These are phyloP conservation scores for Beta lomatogona DNA, from an alignment of 179 eudicot species.

Conservation along the genomic window DNA sequence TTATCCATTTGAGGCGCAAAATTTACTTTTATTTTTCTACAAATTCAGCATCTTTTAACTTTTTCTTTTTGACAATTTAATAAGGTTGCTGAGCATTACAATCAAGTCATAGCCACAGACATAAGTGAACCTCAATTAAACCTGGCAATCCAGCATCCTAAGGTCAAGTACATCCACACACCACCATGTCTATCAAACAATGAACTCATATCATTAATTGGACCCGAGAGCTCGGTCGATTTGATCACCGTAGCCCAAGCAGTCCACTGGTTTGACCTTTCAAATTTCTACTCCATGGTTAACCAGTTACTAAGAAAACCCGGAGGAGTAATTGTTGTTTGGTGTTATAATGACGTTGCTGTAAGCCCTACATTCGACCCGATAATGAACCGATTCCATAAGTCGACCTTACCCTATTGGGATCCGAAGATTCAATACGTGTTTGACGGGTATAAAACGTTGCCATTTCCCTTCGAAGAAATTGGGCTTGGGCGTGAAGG, in stretches of 20 bases:
- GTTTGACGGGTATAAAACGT: conserved; percentile 30
- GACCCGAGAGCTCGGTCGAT: conserved; percentile 25
- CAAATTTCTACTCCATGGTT: conserved; percentile 22
- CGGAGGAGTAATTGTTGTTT: conserved; percentile 29
- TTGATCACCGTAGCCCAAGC: conserved; percentile 39
- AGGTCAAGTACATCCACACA: conserved; percentile 31
- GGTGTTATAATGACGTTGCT: conserved; percentile 23
- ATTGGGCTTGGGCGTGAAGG: conserved; percentile 39
- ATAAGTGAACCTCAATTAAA: conserved; percentile 32
- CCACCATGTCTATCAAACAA: not conserved
- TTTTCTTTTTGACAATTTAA: not conserved
- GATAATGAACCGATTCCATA: conserved; percentile 18
- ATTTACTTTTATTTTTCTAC: not conserved
- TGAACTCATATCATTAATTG: conserved; percentile 13
- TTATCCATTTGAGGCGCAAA: no score
- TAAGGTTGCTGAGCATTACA: conserved; percentile 39
- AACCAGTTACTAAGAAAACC: conserved; percentile 26
- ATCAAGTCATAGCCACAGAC: conserved; percentile 37
- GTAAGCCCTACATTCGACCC: conserved; percentile 33
- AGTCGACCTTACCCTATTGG: conserved; percentile 27
- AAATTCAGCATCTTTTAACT: not conserved
- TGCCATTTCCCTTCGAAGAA: conserved; percentile 36
- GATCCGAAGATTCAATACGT: conserved; percentile 23
- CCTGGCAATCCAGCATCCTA: conserved; percentile 22
- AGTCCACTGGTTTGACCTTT: conserved; percentile 44